Conservation (phyloP, 1,139 yeast species). For the Candida dubliniensis region DNA sequence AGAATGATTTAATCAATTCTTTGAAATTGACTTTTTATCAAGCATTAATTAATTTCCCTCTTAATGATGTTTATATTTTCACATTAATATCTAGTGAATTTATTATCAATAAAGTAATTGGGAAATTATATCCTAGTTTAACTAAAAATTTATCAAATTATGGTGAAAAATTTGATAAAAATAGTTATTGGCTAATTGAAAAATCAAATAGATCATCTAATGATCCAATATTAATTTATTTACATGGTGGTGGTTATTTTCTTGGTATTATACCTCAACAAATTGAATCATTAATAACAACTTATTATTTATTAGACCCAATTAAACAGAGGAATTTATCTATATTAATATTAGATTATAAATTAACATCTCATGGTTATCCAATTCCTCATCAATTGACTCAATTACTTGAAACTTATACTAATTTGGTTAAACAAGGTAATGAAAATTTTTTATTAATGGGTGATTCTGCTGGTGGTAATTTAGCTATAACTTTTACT, state of each 20-base stretch:
- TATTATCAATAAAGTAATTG: too few species aligned
- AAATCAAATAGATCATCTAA: slow-evolving; percentile 22
- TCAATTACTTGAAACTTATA: slow-evolving; percentile 34
- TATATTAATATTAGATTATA: slow-evolving; percentile 39
- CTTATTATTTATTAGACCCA: slow-evolving; percentile 32
- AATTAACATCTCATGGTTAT: slow-evolving; percentile 32
- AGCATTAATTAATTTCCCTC: slow-evolving; percentile 3
- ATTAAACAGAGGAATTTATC: slow-evolving; percentile 27
- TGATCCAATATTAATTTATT: slow-evolving; percentile 40
- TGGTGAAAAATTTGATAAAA: slow-evolving; percentile 22
- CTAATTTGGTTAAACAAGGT: slow-evolving; percentile 25
- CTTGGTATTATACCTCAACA: slow-evolving; percentile 36
- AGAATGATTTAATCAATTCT: slow-evolving; percentile 9
- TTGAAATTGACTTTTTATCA: slow-evolving; percentile 10
- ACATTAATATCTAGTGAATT: too few species aligned
- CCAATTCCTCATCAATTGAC: slow-evolving; percentile 37
- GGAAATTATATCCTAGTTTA: too few species aligned
- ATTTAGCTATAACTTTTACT: slow-evolving; percentile 30
- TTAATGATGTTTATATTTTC: slow-evolving; percentile 9
- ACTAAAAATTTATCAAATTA: too few species aligned
- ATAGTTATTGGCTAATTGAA: slow-evolving; percentile 40
- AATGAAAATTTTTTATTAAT: slow-evolving; percentile 31
- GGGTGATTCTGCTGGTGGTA: slow-evolving; percentile 49
- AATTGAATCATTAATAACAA: slow-evolving; percentile 29
- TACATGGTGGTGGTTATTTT: slow-evolving; percentile 48